phyloP scores from a whole-genome alignment of 176 grass and related monocot species.

The Chrysopogon serrulatus region DNA sequence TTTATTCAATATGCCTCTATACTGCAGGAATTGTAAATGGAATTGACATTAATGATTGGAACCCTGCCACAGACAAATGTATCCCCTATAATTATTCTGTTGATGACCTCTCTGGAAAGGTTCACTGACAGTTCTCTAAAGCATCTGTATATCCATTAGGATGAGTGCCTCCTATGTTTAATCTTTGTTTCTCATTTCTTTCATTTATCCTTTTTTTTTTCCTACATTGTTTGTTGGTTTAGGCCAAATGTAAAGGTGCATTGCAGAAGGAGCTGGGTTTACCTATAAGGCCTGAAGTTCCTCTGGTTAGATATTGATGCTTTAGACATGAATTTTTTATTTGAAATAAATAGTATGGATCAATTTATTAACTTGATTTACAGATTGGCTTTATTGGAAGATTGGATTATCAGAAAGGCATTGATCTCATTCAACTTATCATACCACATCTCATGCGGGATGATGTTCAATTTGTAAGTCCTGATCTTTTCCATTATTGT shows the following conservation, averaged over 20 bases:
- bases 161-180: not conserved
- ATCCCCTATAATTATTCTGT: conserved; percentile 79
- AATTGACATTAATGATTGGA: conserved; percentile 88
- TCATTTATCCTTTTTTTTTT: not conserved
- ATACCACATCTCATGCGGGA: conserved; percentile 70
- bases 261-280: conserved; percentile 84
- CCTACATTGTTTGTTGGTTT: conserved; percentile 27
- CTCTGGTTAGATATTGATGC: conserved; percentile 60
- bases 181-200: not conserved
- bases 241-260: conserved; percentile 89
- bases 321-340: not conserved
- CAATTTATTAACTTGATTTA: conserved; percentile 34
- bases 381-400: conserved; percentile 99
- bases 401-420: conserved; percentile 97
- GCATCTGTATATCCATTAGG: not conserved
- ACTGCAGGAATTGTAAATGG: conserved; percentile 88
- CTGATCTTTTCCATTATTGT: not conserved
- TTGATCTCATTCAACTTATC: conserved; percentile 72
- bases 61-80: conserved; percentile 65
- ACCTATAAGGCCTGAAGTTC: conserved; percentile 55
- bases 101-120: conserved; percentile 93
- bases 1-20: not conserved
- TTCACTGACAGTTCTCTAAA: conserved; percentile 10
- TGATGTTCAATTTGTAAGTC: conserved; percentile 84
- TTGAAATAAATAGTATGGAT: not conserved